These are phyloP conservation scores for Eucalyptus leucophloia DNA, from an alignment of 345 rosid genomes.

Conservation along the genomic window DNA sequence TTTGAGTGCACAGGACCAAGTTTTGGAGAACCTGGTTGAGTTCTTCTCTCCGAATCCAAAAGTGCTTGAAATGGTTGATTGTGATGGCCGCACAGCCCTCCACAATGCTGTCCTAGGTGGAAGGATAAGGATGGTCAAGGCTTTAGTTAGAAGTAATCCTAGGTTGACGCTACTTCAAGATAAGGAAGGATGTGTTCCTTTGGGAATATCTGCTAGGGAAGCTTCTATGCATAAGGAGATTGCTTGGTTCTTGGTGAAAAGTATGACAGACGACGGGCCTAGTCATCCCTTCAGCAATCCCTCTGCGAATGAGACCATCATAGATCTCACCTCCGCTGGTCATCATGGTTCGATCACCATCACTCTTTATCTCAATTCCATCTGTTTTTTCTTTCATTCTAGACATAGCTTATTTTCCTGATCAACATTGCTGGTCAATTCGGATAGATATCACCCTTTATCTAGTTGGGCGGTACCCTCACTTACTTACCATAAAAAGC, in stretches of 20 bases:
- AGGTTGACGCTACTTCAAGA: background rate
- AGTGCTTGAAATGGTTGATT: too few species aligned
- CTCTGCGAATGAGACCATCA: rapidly evolving
- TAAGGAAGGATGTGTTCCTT: background rate
- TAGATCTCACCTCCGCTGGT: rapidly evolving
- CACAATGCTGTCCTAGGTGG: background rate
- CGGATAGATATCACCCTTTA: background rate
- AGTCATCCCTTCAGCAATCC: rapidly evolving
- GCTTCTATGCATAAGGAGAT: background rate
- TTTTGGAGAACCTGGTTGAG: too few species aligned
- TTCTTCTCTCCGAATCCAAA: too few species aligned
- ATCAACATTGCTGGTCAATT: too few species aligned
- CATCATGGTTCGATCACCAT: background rate
- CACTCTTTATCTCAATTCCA: background rate
- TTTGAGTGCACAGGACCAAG: too few species aligned
- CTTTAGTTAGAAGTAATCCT: too few species aligned
- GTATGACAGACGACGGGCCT: rapidly evolving
- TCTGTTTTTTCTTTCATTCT: background rate
- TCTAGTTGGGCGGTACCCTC: background rate
- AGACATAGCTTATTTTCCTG: too few species aligned
- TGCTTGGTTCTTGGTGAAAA: background rate
- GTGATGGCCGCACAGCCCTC: background rate
- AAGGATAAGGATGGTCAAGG: background rate
- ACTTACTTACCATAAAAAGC: rapidly evolving
- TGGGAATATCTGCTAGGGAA: rapidly evolving